These are phyloP conservation scores for Russula sp. DNA, from an alignment of 768 basidiomycete species.

Conservation along the genomic window DNA sequence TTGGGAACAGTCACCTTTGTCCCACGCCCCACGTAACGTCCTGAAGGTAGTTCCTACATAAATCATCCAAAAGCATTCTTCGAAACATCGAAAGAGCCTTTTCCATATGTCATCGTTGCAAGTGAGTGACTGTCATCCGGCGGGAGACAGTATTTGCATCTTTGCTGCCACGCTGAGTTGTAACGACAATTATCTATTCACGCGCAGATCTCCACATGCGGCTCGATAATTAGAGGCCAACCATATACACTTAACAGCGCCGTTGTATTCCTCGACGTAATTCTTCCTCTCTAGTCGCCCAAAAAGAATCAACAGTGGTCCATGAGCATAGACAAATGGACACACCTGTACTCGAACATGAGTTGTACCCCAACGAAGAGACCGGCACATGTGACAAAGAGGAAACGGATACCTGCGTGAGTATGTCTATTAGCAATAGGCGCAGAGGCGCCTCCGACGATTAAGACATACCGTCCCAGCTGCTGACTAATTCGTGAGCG, in stretches of 20 bases:
- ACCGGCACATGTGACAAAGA: too few relatives aligned
- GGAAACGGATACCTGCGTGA: conserved; percentile 55
- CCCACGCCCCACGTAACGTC: too few relatives aligned
- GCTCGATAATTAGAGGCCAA: neutral
- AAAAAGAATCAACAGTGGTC: neutral
- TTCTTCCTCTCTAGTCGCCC: conserved; percentile 28
- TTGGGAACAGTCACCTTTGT: too few relatives aligned
- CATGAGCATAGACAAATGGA: conserved; percentile 4
- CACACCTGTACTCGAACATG: conserved; percentile 94
- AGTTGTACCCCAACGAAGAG: too few relatives aligned
- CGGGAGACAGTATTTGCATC: too few relatives aligned
- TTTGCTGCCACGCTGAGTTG: too few relatives aligned
- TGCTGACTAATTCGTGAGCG: conserved; percentile 51
- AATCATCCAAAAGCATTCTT: too few relatives aligned
- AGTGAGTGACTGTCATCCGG: too few relatives aligned
- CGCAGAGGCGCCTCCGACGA: neutral
- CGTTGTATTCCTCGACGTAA: conserved; percentile 24
- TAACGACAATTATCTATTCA: neutral
- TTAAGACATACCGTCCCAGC: conserved; percentile 46
- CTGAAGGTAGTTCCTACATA: too few relatives aligned
- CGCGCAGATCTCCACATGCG: neutral
- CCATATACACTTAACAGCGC: neutral
- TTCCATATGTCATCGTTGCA: too few relatives aligned
- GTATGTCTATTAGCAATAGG: neutral
- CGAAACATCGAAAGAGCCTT: too few relatives aligned